Evolutionary conservation across 768 basidiomycete genomes (phyloP).

Genomic region (Lentinus brumalis): DNA sequence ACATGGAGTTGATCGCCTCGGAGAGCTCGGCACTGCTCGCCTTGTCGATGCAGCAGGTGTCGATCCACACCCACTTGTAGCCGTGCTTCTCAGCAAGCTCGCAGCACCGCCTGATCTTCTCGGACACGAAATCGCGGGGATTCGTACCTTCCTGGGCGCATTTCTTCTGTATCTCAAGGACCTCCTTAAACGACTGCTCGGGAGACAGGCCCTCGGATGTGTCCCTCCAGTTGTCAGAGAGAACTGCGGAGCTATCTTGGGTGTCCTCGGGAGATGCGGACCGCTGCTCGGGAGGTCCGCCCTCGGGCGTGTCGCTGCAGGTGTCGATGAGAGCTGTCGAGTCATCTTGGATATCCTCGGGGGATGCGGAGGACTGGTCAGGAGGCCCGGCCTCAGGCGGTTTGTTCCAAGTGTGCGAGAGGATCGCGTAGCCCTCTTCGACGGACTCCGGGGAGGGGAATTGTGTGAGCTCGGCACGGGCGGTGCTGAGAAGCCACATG

Average conservation of each 20-base stretch:
- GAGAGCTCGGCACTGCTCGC: background rate
- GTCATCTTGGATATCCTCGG: no score
- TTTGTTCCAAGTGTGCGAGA: background rate
- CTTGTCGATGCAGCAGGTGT: slow-evolving; percentile 1
- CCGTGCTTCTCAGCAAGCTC: background rate
- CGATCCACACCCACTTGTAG: background rate
- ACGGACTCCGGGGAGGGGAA: background rate
- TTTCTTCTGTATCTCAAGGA: background rate
- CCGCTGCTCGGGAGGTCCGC: no score
- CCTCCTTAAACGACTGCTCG: background rate
- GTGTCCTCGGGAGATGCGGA: no score
- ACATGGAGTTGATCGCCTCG: slow-evolving; percentile 1
- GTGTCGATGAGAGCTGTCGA: no score
- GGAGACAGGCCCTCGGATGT: no score
- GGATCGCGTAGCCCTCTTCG: background rate
- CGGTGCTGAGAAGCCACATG: background rate
- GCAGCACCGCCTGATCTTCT: background rate
- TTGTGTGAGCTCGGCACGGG: background rate
- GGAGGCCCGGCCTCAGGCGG: no score
- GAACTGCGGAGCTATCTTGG: no score
- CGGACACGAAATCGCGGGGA: background rate
- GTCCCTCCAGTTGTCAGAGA: no score
- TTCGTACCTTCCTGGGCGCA: background rate
- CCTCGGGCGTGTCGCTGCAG: no score
- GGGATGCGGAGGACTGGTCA: no score